Base-by-base conservation (phyloP, 2,329 filamentous ascomycete genomes). In the Paraphoma chrysanthemicola region DNA sequence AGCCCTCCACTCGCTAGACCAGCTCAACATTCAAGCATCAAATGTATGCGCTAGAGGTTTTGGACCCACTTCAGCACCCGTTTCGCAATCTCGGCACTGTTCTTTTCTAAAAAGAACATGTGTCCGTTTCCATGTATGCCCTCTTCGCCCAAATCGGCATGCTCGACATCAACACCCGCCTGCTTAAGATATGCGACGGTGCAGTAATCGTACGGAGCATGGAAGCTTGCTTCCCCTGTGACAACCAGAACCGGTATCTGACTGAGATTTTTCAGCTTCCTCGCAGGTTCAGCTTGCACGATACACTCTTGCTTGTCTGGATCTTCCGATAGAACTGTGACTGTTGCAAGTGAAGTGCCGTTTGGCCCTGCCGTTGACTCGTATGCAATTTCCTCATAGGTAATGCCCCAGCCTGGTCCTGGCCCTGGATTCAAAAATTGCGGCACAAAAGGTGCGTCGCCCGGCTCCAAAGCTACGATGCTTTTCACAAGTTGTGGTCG, bases 81-180 rank as follows among this genome's bases (percentile, higher is more conserved):
- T 4, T 56, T 38, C 38, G 65, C 68, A 43, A 70, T 69, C 9
- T 65, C 58, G 1, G 64, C 4, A 33, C 65, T 74, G 14, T 75
- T 75, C 59, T 62, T 68, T 55, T 74, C 70, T 70, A 75, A 69
- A 39, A 73, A 74, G 14, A 71, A 57, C 60, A 76, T 66, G 30
- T 75, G 71, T 8, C 64, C 70, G 46, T 76, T 93, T 57, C 82
- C 80, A 61, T 89, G 80, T 54, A 95, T 79, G 56, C 94, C 92
- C 41, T 81, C 80, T 68, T 87, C 75, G 28, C 83, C 82, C 2
- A 76, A 45, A 17, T 74, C 61, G 14, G 63, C 33, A 54, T 60
- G 65, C 33, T 70, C 60, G 0, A 70, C 64, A 1, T 66, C 38
- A 0, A 73, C 64, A 14, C 72, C 70, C 2, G 62, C 68, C 43